phyloP scores from a whole-genome alignment of 257 asterid genomes.

The Plantago major region DNA sequence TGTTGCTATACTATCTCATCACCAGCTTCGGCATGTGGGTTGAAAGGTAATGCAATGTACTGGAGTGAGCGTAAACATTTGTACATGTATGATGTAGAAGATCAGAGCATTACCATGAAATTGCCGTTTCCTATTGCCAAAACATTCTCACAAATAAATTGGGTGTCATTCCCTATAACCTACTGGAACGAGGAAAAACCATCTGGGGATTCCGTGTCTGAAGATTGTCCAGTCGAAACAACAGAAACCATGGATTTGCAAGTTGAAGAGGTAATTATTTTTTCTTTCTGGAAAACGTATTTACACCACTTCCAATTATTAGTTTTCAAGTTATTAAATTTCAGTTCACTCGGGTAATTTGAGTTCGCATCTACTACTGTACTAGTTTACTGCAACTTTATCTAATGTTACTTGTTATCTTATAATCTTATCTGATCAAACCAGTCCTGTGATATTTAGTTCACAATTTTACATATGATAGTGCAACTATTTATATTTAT shows the following conservation, averaged over 20 bases:
- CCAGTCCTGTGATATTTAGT: too few relatives aligned
- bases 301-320: too few relatives aligned
- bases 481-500: too few relatives aligned
- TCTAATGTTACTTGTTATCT: too few relatives aligned
- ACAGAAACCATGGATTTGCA: background rate
- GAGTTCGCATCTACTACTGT: too few relatives aligned
- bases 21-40: slow-evolving; percentile 9
- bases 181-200: background rate
- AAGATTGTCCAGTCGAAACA: background rate
- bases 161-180: background rate
- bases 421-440: background rate
- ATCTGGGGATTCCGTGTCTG: background rate
- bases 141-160: background rate
- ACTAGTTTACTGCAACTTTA: too few relatives aligned
- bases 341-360: too few relatives aligned
- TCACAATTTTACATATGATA: too few relatives aligned
- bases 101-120: background rate
- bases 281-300: background rate
- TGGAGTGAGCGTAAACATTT: background rate
- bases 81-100: background rate
- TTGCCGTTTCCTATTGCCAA: background rate
- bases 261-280: background rate
- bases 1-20: background rate
- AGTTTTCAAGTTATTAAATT: too few relatives aligned
- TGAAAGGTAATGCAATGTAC: background rate